These are phyloP conservation scores for Lodderomyces parapsilosis DNA, from an alignment of 1,139 yeast genomes.

Conservation along the genomic window DNA sequence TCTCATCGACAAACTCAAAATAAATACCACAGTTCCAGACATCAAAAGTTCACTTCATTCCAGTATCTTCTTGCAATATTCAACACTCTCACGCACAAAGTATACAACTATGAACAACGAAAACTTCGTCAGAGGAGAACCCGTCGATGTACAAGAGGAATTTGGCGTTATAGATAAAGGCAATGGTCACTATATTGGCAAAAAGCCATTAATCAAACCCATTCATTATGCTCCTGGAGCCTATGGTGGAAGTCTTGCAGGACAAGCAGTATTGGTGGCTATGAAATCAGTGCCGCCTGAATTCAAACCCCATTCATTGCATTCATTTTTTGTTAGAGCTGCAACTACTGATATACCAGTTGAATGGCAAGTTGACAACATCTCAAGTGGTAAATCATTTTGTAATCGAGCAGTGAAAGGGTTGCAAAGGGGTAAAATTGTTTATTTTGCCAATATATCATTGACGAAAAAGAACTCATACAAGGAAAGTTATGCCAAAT, in stretches of 20 bases:
- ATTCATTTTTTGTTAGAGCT: slow-evolving; percentile 32
- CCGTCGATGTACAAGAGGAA: slow-evolving; percentile 16
- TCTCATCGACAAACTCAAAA: no score
- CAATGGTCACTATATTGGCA: slow-evolving; percentile 20
- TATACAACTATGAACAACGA: neutral
- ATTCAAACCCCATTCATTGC: slow-evolving; percentile 37
- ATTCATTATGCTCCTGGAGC: slow-evolving; percentile 26
- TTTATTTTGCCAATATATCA: slow-evolving; percentile 55
- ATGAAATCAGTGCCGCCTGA: slow-evolving; percentile 26
- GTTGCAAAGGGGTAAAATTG: slow-evolving; percentile 49
- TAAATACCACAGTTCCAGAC: no score
- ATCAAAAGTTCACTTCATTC: no score
- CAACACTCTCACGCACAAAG: neutral
- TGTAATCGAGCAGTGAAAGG: slow-evolving; percentile 59
- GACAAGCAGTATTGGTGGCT: slow-evolving; percentile 38
- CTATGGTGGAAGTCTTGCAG: slow-evolving; percentile 37
- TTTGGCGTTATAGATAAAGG: slow-evolving; percentile 24
- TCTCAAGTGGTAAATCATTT: slow-evolving; percentile 59
- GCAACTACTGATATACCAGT: slow-evolving; percentile 21
- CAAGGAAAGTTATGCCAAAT: slow-evolving; percentile 20
- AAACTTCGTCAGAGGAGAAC: slow-evolving; percentile 13
- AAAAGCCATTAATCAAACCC: slow-evolving; percentile 28
- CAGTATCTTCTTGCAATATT: no score
- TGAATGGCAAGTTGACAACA: slow-evolving; percentile 34
- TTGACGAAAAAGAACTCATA: slow-evolving; percentile 39